These are phyloP conservation scores for Flaveria floridana DNA, from an alignment of 140 eudicot genomes.

Conservation along the genomic window DNA sequence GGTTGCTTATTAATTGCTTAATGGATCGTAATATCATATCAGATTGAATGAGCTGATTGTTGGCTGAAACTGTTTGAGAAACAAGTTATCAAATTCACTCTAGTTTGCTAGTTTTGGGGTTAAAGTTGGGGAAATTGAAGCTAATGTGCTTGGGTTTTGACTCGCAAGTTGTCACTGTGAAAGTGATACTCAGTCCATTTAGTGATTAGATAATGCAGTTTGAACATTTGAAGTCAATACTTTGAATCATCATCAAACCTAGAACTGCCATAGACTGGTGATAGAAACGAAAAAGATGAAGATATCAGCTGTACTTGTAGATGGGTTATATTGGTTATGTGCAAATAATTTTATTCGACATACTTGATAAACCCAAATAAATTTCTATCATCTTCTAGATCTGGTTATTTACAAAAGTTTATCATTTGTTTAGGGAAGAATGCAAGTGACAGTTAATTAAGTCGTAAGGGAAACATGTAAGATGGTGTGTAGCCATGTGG, in stretches of 20 bases:
- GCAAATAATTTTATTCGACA: conserved; percentile 5
- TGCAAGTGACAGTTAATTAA: too few species aligned
- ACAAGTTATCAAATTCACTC: background rate
- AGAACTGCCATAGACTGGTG: conserved; percentile 1
- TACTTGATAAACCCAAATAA: background rate
- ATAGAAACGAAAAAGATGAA: background rate
- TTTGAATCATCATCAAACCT: conserved; percentile 9
- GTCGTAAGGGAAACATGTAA: too few species aligned
- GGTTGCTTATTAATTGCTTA: conserved; percentile 1
- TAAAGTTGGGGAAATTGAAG: conserved; percentile 14
- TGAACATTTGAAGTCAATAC: background rate
- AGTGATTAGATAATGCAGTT: background rate
- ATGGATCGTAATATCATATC: background rate
- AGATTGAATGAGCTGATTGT: background rate
- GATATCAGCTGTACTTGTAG: background rate
- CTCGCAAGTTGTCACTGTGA: background rate
- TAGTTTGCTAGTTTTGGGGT: background rate
- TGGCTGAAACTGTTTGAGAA: background rate
- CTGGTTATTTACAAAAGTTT: background rate
- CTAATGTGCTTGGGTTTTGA: conserved; percentile 11
- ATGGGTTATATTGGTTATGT: conserved; percentile 5
- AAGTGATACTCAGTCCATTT: background rate
- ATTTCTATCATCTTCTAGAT: background rate
- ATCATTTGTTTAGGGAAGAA: background rate
- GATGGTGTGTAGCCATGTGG: too few species aligned